A percentile compares a stretch with the other conserved stretches of the same genome.
Evolutionary conservation across 306 rosid genomes (phyloP).

Genomic region (Vicia villosa): DNA sequence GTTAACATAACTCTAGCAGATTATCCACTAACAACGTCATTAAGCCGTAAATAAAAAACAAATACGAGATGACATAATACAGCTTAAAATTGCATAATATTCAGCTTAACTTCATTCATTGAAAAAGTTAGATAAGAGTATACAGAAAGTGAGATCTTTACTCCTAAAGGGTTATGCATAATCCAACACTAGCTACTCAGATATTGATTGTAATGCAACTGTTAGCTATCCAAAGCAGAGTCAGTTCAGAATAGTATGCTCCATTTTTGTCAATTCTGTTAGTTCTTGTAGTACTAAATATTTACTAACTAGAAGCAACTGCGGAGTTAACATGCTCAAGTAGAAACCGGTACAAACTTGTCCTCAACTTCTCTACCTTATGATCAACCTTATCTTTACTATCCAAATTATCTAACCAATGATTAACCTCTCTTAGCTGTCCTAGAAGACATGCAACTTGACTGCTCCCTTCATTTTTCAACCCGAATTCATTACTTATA

Average conservation of each 20-base stretch:
- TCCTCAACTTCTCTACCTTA: slow-evolving; percentile 53
- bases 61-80: background rate
- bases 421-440: slow-evolving; percentile 66
- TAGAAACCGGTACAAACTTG: slow-evolving; percentile 55
- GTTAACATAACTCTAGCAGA: background rate
- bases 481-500: slow-evolving; percentile 42
- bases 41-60: background rate
- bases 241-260: slow-evolving; percentile 20
- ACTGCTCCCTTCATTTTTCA: slow-evolving; percentile 38
- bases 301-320: slow-evolving; percentile 34
- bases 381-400: slow-evolving; percentile 43
- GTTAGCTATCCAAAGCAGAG: slow-evolving; percentile 34
- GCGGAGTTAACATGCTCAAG: slow-evolving; percentile 55
- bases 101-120: background rate
- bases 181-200: background rate
- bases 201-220: slow-evolving; percentile 15
- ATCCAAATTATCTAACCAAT: slow-evolving; percentile 61
- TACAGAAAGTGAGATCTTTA: slow-evolving; percentile 10
- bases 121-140: slow-evolving; percentile 28
- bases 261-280: slow-evolving; percentile 36
- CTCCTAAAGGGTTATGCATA: slow-evolving; percentile 21
- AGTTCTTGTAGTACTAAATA: slow-evolving; percentile 25
- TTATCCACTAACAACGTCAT: background rate
- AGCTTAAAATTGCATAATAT: slow-evolving; percentile 9
- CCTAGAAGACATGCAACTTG: slow-evolving; percentile 55